Base-by-base conservation (phyloP, 2,329 filamentous ascomycete genomes). In the Pseudogymnoascus sp. region DNA sequence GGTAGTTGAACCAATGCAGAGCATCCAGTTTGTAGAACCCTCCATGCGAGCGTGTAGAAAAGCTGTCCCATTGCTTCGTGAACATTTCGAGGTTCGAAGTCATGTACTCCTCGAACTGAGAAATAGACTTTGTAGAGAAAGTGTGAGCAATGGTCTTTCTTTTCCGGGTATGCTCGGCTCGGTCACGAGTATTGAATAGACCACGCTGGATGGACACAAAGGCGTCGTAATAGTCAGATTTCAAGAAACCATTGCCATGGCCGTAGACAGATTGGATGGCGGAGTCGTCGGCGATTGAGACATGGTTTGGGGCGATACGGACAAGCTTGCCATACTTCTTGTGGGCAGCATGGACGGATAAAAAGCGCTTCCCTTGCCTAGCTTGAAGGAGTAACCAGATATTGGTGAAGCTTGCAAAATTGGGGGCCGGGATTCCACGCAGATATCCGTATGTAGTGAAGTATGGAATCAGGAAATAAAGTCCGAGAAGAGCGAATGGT, bases 101-200 rank as follows among this genome's bases (percentile, higher is more conserved):
- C 67, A 96, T 93, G 74, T 93, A 96, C 59, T 91, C 89, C 76
- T 96, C 91, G 70, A 96, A 95, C 71, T 96, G 86, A 62, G 81
- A 80, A 60, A 96, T 81, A 8, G 84, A 89, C 75, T 93, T 95
- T 63, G 87, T 81, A 12, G 86, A 89, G 75, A 96, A 96, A 32
- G 90, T 94, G 73, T 96, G 90, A 1, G 89, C 86, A 57, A 96
- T 84, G 2, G 90, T 87, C 81, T 96, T 96, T 69, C 91, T 84
- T 81, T 96, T 97, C 65, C 91, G 85, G 0, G 87, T 87, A 73
- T 97, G 91, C 70, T 96, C 90, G 0, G 79, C 78, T 57, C 92
- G 83, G 74, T 92, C 85, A 32, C 92, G 81, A 0, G 91, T 96
- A 74, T 95, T 96, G 83, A 96, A 97, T 11, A 97, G 79, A 18